Evolutionary conservation across 1,284 basidiomycete species (phyloP), one percentile per base, ranked within the genome.

Genomic region (Phenoliferia sp.): DNA sequence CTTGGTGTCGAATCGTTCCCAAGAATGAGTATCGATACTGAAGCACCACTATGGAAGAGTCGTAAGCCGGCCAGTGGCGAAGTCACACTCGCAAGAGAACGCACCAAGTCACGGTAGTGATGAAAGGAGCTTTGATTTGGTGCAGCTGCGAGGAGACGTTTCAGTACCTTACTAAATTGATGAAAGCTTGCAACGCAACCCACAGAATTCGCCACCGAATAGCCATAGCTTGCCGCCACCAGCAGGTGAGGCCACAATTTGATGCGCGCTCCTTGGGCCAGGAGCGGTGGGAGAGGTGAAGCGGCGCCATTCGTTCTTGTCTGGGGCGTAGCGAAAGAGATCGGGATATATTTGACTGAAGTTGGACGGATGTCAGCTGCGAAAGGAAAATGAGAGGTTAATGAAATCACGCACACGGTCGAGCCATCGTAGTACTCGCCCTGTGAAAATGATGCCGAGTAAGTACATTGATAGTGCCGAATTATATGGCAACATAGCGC

Each of bases 1-100:
- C 76, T 92, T 94, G 10, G 91, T 84, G 84, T 96, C 93, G 65
- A 95, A 90, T 26, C 90, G 83, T 69, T 96, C 91, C 94, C 94
- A 97, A 0, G 84, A 80, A 75, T 92, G 89, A 0, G 85, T 86
- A 3, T 82, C 70, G 36, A 91, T 85, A 72, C 90, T 88, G 73
- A 92, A 77, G 59, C 65, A 69, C 75, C 76, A 91, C 58, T 60
- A 36, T 17, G 55, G 54, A 22, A 55, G 6, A 57, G 54, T 33
- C 55, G 22, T n/a, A 16, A 31, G 29, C 5, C 48, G 15, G 10
- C 7, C 31, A 33, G 55, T 17, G 29, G 3, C 17, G 19, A 28
- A 33, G 19, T 32, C 1, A 35, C 31, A 16, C 26, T 15, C 26
- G 26, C 35, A 32, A 9, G 31, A 31, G 31, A 22, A 28, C 55